Evolutionary conservation across 805 yeast species (phyloP).

Genomic region (Ogataea nakhonphanomensis): DNA sequence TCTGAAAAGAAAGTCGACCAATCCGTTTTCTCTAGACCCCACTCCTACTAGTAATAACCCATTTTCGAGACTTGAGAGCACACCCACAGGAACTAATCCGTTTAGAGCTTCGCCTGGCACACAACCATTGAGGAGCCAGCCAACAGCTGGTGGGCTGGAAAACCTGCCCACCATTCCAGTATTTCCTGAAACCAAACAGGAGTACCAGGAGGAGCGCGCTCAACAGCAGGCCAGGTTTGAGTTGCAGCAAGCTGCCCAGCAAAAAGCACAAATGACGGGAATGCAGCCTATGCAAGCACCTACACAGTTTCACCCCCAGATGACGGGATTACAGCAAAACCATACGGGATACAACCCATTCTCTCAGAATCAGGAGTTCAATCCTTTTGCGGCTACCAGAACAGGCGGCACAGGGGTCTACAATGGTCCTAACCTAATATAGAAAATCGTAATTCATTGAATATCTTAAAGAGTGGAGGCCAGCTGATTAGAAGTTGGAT

Average conservation of each 20-base stretch:
- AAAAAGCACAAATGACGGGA: slow-evolving; percentile 3
- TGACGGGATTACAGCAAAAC: slow-evolving; percentile 17
- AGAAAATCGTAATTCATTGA: background rate
- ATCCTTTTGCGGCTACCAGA: slow-evolving; percentile 4
- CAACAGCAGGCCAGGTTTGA: slow-evolving; percentile 19
- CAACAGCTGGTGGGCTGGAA: slow-evolving; percentile 75
- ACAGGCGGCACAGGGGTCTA: slow-evolving; percentile 17
- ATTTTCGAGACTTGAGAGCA: slow-evolving; percentile 20
- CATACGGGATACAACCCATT: slow-evolving; percentile 14
- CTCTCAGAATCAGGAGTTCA: background rate
- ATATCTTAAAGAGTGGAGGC: too few species aligned
- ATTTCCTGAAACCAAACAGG: slow-evolving; percentile 56
- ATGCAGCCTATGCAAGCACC: background rate
- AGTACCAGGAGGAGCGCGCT: slow-evolving; percentile 19
- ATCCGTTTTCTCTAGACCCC: slow-evolving; percentile 30
- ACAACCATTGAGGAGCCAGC: slow-evolving; percentile 41
- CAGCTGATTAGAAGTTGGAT: slow-evolving; percentile 4
- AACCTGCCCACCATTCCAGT: slow-evolving; percentile 61
- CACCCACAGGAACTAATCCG: slow-evolving; percentile 56
- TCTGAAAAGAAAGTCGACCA: slow-evolving; percentile 22
- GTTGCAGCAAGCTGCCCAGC: slow-evolving; percentile 21
- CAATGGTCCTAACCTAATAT: slow-evolving; percentile 31
- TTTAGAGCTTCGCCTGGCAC: slow-evolving; percentile 36
- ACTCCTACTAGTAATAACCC: slow-evolving; percentile 24
- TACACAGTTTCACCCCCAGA: slow-evolving; percentile 14